Base-by-base conservation (phyloP, 257 asterid species). In the Nicotiana paniculata region DNA sequence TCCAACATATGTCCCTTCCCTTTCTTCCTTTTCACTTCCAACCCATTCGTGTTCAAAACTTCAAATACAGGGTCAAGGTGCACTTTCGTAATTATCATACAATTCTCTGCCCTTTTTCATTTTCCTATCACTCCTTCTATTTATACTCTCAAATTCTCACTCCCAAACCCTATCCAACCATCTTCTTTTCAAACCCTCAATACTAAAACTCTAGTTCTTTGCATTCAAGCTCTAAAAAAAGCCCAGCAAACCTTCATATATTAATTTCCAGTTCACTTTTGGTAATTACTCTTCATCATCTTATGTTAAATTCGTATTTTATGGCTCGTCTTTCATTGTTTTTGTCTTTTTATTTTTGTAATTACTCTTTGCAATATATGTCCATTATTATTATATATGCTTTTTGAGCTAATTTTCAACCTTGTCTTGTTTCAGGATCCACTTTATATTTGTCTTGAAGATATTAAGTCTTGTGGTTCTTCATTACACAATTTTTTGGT, bases 1-100 rank as follows among this genome's bases (percentile, higher is more conserved):
- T 84, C 86, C 90, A 78, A 87, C 92, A 88, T 84, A 66, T 86
- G 95, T 86, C 90, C 90, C 91, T 74, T 81, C 89, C 86, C 64
- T 66, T 64, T 81, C 91, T 68, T 82, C 88, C 85, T 48, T 66
- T 64, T 81, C 58, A 75, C 87, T 83, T 84, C 86, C 68, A 75
- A 85, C 87, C 93, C 93, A 39, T 86, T 88, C 89, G 86, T 90
- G 85, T 88, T 86, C 89, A 43, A 43, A 43, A 43, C 51, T 43
- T 43, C 51, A 85, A 85, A 85, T 87, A 10, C 16, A 55, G 83
- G 81, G 81, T 83, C 84, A 72, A 82, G 85, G 76, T 75, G 78
- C 89, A 68, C 35, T 43, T 30, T 80, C 21, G 87, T 81, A 89
- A 88, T 82, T 82, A 83, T 62, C 55, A 54, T 21, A 48, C 43